Evolutionary conservation across 352 stramenopile genomes (phyloP), one percentile per base, ranked within the genome.

Genomic region (Thalassiosira livingstoniorum): DNA sequence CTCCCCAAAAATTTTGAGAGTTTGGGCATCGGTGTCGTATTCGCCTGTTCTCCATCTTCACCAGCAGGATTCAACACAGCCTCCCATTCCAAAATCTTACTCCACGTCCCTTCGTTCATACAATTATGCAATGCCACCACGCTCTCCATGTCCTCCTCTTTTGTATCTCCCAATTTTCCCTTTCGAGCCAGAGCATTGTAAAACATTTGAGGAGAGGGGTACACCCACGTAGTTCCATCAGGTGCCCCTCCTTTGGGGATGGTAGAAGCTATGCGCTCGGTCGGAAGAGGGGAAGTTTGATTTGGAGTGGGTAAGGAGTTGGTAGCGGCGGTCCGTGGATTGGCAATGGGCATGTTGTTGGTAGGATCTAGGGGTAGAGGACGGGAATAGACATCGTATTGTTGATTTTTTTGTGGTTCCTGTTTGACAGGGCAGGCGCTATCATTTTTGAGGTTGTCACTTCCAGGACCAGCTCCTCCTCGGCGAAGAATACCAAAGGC

Each of bases 71-170:
- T 60, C 62, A 88, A 58, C 53, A 96, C 81, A 31, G 87, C 72
- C 80, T 99, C 98, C 96, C 98, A 99, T 85, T 99, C 94, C 79
- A 98, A 92, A 18, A 99, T 95, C 80, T 98, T 93, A 3, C 90
- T 87, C 98, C 98, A 99, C 3, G 97, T 98, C 43, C 95, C 95
- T 89, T 99, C 98, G 92, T 99, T 99, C 98, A 99, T 99, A 89
- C 98, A 98, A 93, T 99, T 99, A 93, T 99, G 98, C 78, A 99
- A 98, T 23, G 97, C 97, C 32, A 99, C 97, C 18, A 99, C 98
- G 42, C 90, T 94, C n/a, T 87, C 90, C 61, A 99, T 95, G 71
- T 98, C 94, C 74, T 98, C 95, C 53, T 98, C 97, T 71, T 73
- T 81, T 3, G 85, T 87, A 58, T 98, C 96, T n/a, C 97, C 96